Conservation (phyloP, 2,329 filamentous ascomycete genomes). For the Alternaria infectoria region DNA sequence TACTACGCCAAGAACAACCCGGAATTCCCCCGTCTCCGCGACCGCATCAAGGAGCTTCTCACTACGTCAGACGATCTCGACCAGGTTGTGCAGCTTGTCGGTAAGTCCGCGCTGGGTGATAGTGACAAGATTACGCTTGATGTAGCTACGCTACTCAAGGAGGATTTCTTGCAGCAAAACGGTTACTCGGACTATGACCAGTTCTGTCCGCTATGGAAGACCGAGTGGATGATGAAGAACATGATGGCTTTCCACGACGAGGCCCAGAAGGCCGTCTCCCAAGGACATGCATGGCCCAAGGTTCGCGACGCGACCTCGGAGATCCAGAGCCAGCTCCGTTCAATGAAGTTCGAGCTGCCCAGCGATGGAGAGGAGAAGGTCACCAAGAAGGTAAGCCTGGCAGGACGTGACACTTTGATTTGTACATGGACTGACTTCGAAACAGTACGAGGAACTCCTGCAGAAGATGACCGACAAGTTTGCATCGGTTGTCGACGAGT, state of each 20-base stretch:
- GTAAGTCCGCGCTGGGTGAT: conserved; percentile 95
- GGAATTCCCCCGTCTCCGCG: conserved; percentile 90
- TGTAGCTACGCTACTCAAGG: conserved; percentile 89
- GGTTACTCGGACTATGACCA: conserved; percentile 99
- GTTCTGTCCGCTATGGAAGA: conserved; percentile 99
- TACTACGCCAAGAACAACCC: conserved; percentile 94
- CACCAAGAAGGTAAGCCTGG: conserved; percentile 75
- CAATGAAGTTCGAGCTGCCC: conserved; percentile 96
- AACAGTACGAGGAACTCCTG: conserved; percentile 86
- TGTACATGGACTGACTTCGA: conserved; percentile 47
- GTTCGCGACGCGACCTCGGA: conserved; percentile 89
- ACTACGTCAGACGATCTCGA: conserved; percentile 96
- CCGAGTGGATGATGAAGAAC: conserved; percentile 99
- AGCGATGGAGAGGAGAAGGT: conserved; percentile 81
- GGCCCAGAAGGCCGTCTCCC: conserved; percentile 89
- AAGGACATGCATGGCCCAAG: conserved; percentile 91
- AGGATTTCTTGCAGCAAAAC: conserved; percentile 99
- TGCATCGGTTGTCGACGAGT: conserved; percentile 94
- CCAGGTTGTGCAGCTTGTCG: conserved; percentile 97
- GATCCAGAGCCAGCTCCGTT: conserved; percentile 81
- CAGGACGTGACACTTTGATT: not conserved
- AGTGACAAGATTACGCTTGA: conserved; percentile 98
- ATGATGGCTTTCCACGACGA: conserved; percentile 99
- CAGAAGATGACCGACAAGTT: conserved; percentile 97
- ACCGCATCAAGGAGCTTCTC: conserved; percentile 91